These are phyloP conservation scores for Ceratocystis albifundus DNA, from an alignment of 2,329 filamentous ascomycete genomes.

Conservation along the genomic window DNA sequence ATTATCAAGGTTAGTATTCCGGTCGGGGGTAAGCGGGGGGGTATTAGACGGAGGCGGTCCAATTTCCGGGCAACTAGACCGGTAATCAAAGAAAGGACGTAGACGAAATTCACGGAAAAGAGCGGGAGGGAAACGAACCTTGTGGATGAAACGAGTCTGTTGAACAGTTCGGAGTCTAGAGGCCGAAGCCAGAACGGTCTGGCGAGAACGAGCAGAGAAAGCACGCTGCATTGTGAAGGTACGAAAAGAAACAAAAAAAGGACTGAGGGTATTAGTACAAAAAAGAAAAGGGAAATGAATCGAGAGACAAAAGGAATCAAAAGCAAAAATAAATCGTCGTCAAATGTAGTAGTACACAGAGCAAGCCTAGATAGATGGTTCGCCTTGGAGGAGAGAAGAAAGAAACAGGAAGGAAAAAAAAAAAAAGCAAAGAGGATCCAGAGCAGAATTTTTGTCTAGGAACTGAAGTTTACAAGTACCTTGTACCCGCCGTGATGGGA, in stretches of 20 bases:
- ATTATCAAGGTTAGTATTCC: background rate
- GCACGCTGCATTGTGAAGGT: conserved; percentile 78
- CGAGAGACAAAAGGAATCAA: conserved; percentile 1
- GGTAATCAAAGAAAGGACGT: background rate
- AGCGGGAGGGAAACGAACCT: conserved; percentile 47
- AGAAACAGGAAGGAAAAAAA: conserved; percentile 23
- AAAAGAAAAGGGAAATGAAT: conserved; percentile 26
- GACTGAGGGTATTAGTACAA: conserved; percentile 19
- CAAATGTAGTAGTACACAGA: conserved; percentile 20
- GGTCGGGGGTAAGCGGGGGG: background rate
- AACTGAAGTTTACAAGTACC: conserved; percentile 8
- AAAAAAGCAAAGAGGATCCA: conserved; percentile 19
- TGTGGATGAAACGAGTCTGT: conserved; percentile 94
- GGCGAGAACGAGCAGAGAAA: conserved; percentile 67
- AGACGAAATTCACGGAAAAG: background rate
- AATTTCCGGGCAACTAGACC: background rate
- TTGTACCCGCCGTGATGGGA: background rate
- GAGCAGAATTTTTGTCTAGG: conserved; percentile 14
- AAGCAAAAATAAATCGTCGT: conserved; percentile 1
- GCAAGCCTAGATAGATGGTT: conserved; percentile 15
- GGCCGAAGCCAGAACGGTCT: conserved; percentile 65
- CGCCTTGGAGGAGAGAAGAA: conserved; percentile 16
- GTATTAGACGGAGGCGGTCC: background rate
- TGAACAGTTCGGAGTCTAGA: conserved; percentile 57
- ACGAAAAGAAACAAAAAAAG: conserved; percentile 26